Conservation (phyloP, 495 filamentous ascomycete genomes). For the Lepidopterella palustris region DNA sequence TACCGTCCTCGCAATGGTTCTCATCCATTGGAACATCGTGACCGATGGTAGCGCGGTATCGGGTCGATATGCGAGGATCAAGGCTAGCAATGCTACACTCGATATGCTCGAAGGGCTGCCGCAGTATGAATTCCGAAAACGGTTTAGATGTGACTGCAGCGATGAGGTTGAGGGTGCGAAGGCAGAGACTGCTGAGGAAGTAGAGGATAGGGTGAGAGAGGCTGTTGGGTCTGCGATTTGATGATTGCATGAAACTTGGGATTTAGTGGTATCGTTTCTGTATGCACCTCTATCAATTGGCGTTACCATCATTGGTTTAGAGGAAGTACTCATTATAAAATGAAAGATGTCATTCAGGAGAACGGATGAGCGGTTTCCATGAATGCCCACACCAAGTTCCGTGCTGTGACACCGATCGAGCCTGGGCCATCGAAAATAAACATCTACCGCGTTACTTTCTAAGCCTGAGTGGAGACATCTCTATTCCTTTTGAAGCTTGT, state of each 20-base stretch:
- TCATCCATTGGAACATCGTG: slow-evolving; percentile 66
- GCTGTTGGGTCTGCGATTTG: not conserved
- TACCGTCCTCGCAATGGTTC: slow-evolving; percentile 60
- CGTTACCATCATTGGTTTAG: too few species aligned
- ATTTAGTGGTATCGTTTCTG: not conserved
- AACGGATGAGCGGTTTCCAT: too few species aligned
- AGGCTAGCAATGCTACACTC: slow-evolving; percentile 63
- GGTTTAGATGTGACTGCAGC: slow-evolving; percentile 58
- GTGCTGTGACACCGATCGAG: too few species aligned
- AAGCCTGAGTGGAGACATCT: too few species aligned
- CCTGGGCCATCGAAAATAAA: too few species aligned
- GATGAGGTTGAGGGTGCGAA: not conserved
- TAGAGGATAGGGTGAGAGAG: slow-evolving; percentile 7
- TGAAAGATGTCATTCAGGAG: too few species aligned
- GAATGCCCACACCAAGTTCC: too few species aligned
- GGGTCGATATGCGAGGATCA: slow-evolving; percentile 64
- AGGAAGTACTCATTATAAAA: too few species aligned
- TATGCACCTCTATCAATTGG: too few species aligned
- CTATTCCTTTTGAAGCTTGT: too few species aligned
- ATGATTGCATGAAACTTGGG: not conserved
- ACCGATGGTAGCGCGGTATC: slow-evolving; percentile 56
- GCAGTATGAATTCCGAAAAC: slow-evolving; percentile 51
- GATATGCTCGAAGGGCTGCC: slow-evolving; percentile 50
- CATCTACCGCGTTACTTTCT: too few species aligned
- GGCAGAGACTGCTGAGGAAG: not conserved